Base-by-base conservation (phyloP, 441 rosid genomes). In the Eruca vesicaria region DNA sequence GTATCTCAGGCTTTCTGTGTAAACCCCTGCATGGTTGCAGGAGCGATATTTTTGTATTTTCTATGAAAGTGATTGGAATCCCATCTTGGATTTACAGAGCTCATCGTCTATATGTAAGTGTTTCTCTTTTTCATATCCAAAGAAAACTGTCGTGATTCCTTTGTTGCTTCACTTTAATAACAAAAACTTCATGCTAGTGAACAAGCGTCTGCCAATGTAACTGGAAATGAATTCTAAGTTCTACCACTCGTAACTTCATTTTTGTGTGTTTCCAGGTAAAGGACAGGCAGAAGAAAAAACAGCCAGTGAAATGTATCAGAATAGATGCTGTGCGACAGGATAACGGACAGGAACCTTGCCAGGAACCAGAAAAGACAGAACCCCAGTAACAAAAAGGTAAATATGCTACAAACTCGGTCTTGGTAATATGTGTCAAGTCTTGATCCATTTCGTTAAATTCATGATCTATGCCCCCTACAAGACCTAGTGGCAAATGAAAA, bases 41-140 rank as follows among this genome's bases (percentile, higher is more conserved):
- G 92, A 93, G 63, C 82, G 99, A 96, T 77, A 93, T 96, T 68
- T 96, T 96, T 86, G 99, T 96, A 21, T 96, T 55, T 96, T 96
- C 79, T 96, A 96, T 77, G 99, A 96, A 84, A 96, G 97, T 81
- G 99, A 96, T 80, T 96, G 99, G 99, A 96, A 96, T 78, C 99
- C 99, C 61, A 96, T 98, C 58, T 84, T 96, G 83, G 99, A 96
- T 86, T 84, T 96, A 74, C 99, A 87, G 99, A 82, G 99, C 99
- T 75, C 99, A 96, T 67, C 90, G 99, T 43, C 84, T 96, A 82
- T 97, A 96, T 90, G 99, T 96, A 63, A 88, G 99, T 87, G 75
- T n/a, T n/a, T n/a, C n/a, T n/a, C n/a, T n/a, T n/a, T n/a, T n/a
- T n/a, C n/a, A n/a, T n/a, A n/a, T n/a, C n/a, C n/a, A n/a, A n/a